Evolutionary conservation across 164 flowering plant genomes (phyloP).

Genomic region (Kalanchoe fedtschenkoi): DNA sequence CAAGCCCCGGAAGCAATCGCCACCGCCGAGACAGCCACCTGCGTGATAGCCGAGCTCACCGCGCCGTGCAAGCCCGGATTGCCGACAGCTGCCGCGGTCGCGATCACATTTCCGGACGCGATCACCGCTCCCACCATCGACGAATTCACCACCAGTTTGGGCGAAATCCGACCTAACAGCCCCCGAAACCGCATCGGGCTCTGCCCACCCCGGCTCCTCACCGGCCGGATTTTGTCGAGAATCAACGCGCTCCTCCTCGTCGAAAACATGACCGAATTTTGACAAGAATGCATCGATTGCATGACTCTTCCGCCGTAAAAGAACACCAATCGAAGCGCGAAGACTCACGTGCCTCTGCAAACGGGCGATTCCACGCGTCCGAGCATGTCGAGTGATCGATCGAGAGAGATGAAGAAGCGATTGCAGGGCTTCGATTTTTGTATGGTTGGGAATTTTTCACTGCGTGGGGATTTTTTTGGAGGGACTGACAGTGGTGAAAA

Average conservation of each 20-base stretch:
- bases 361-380: too few species aligned
- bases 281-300: slow-evolving; percentile 20
- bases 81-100: slow-evolving; percentile 50
- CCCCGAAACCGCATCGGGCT: slow-evolving; percentile 17
- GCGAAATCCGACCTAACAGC: slow-evolving; percentile 13
- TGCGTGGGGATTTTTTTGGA: too few species aligned
- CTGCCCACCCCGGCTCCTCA: slow-evolving; percentile 1
- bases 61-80: slow-evolving; percentile 62
- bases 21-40: slow-evolving; percentile 81
- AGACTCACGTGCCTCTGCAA: too few species aligned
- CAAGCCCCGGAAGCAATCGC: slow-evolving; percentile 97
- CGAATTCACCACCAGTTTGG: slow-evolving; percentile 24
- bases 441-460: too few species aligned
- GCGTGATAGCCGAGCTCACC: slow-evolving; percentile 68
- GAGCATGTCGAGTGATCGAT: too few species aligned
- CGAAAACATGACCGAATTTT: slow-evolving; percentile 13
- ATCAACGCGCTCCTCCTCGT: slow-evolving; percentile 9
- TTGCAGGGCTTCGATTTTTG: too few species aligned
- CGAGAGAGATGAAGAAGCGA: too few species aligned
- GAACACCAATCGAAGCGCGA: too few species aligned
- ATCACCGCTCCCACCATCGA: slow-evolving; percentile 29
- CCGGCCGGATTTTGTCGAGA: slow-evolving; percentile 1
- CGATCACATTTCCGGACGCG: slow-evolving; percentile 46
- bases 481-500: too few species aligned
- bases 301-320: slow-evolving; percentile 4